phyloP scores from a whole-genome alignment of 495 filamentous ascomycete species.

The Hypomontagnella submonticulosa region DNA sequence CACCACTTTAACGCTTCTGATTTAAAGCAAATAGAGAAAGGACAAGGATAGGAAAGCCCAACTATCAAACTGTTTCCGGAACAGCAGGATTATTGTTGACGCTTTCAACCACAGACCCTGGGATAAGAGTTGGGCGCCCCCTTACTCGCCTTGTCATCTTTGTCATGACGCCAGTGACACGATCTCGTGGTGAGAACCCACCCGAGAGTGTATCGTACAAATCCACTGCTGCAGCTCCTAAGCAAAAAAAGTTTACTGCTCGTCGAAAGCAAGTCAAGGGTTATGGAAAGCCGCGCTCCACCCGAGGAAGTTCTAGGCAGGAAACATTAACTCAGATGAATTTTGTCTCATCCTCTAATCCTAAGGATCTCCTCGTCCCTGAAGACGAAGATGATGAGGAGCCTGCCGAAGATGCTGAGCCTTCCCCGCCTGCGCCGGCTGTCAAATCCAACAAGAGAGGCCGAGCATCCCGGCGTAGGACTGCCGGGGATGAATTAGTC shows the following conservation, averaged over 20 bases:
- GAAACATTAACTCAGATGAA: conserved; percentile 64
- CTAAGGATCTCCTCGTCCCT: conserved; percentile 20
- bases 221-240: conserved; percentile 54
- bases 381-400: conserved; percentile 31
- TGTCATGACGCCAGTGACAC: conserved; percentile 51
- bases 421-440: conserved; percentile 22
- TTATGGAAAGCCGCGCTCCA: conserved; percentile 51
- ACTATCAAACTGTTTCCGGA: too few relatives aligned
- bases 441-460: conserved; percentile 38
- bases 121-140: not conserved
- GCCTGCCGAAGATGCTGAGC: conserved; percentile 20
- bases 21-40: too few relatives aligned
- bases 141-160: conserved; percentile 35
- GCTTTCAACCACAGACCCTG: too few relatives aligned
- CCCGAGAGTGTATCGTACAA: conserved; percentile 32
- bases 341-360: conserved; percentile 47
- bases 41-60: too few relatives aligned
- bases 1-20: too few relatives aligned
- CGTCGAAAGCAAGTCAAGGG: conserved; percentile 50
- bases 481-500: conserved; percentile 37
- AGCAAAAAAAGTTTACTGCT: conserved; percentile 54
- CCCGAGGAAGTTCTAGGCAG: conserved; percentile 48
- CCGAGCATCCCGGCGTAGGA: conserved; percentile 38
- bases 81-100: too few relatives aligned
- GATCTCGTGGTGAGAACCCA: conserved; percentile 37